Evolutionary conservation across 176 grass and related monocot species (phyloP).

Genomic region (Rhynchospora tenuis): DNA sequence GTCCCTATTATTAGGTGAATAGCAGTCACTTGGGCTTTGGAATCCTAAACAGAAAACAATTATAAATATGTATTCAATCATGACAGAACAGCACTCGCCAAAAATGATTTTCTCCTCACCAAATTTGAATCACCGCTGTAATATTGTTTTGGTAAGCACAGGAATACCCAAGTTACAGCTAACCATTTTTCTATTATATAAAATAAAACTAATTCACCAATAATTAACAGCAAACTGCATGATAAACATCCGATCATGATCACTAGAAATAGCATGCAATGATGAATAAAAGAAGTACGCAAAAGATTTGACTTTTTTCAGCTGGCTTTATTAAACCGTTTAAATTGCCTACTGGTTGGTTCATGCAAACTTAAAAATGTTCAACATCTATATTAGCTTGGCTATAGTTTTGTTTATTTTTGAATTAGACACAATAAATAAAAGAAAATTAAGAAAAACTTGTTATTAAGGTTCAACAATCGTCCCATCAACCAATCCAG

Average conservation of each 20-base stretch:
- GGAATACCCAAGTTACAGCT: background rate
- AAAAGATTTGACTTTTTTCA: background rate
- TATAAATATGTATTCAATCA: background rate
- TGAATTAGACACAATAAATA: background rate
- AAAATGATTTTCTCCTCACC: background rate
- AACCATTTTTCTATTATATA: background rate
- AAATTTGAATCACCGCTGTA: background rate
- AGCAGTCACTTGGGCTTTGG: conserved; percentile 97
- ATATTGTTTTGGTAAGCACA: background rate
- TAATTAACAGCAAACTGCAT: background rate
- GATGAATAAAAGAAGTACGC: background rate
- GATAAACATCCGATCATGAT: background rate
- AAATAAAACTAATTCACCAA: background rate
- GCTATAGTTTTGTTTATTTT: background rate
- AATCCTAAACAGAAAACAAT: conserved; percentile 59
- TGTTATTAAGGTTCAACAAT: background rate
- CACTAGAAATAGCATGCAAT: background rate
- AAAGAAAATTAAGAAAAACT: background rate
- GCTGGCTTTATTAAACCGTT: background rate
- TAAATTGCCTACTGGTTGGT: background rate
- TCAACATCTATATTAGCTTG: background rate
- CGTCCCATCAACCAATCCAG: background rate
- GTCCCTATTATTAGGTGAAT: conserved; percentile 98
- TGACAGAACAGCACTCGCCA: background rate
- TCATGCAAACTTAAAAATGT: background rate